Evolutionary conservation across 495 filamentous ascomycete genomes (phyloP).

Genomic region (Xylaria bambusicola): DNA sequence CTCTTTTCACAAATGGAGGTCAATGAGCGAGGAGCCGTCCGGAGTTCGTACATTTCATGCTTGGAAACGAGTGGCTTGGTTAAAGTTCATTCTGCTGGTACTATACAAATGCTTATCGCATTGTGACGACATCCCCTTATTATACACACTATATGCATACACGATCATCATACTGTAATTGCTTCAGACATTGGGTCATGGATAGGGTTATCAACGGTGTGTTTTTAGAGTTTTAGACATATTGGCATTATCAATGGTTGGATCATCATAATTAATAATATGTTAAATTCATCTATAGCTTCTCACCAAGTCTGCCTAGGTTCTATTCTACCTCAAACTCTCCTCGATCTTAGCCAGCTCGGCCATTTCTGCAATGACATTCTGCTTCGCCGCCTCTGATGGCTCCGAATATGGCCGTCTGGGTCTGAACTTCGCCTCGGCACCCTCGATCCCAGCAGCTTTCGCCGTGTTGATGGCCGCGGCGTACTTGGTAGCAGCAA

Average conservation of each 20-base stretch:
- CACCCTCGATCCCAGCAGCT: constrained; percentile 58
- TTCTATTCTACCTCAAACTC: constrained; percentile 24
- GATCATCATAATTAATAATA: constrained; percentile 1
- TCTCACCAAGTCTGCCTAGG: not conserved
- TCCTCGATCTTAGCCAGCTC: constrained; percentile 53
- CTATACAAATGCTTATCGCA: not conserved
- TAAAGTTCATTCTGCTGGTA: not conserved
- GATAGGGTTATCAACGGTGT: not conserved
- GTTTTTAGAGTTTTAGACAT: not conserved
- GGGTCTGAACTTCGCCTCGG: constrained; percentile 56
- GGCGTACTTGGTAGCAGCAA: constrained; percentile 67
- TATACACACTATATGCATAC: constrained; percentile 10
- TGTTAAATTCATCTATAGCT: not conserved
- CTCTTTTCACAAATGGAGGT: too few relatives aligned
- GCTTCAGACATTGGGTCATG: not conserved
- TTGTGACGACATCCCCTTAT: not conserved
- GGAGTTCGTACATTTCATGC: not conserved
- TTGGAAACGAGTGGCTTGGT: too few relatives aligned
- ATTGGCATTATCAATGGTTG: not conserved
- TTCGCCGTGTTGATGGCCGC: constrained; percentile 56
- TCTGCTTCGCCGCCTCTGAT: constrained; percentile 49
- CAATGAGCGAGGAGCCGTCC: too few relatives aligned
- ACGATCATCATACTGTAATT: constrained; percentile 4
- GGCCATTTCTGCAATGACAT: constrained; percentile 51
- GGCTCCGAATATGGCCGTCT: constrained; percentile 60